These are phyloP conservation scores for Russula sp. DNA, from an alignment of 768 basidiomycete genomes.

Conservation along the genomic window DNA sequence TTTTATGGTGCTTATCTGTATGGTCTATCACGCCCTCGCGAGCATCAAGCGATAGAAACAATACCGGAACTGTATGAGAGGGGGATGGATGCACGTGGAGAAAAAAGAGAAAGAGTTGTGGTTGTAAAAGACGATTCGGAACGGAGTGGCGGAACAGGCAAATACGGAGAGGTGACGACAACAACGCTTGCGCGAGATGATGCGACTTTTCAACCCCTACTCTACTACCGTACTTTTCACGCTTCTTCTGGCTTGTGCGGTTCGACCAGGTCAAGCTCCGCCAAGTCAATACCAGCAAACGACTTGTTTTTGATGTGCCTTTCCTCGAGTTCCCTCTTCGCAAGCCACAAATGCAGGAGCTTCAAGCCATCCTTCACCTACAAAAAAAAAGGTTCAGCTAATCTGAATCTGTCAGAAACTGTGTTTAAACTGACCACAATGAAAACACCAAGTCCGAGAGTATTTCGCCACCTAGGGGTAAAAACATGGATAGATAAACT, in stretches of 20 bases:
- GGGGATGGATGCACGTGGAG: neutral
- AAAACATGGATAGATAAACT: too few relatives aligned
- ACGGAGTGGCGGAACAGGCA: neutral
- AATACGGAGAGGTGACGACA: neutral
- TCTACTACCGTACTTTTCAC: neutral
- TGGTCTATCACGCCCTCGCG: neutral
- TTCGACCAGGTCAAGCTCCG: conserved; percentile 60
- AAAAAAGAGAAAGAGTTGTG: neutral
- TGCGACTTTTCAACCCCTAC: neutral
- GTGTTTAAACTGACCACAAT: conserved; percentile 45
- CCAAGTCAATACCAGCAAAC: conserved; percentile 68
- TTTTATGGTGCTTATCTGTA: neutral
- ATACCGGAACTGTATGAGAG: neutral
- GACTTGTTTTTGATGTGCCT: conserved; percentile 65
- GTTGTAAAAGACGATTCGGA: neutral
- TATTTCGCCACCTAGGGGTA: conserved; percentile 56
- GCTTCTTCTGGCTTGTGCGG: too few relatives aligned
- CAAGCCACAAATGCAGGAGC: conserved; percentile 64
- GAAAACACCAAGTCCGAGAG: conserved; percentile 65
- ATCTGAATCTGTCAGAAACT: neutral
- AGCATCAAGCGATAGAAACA: neutral
- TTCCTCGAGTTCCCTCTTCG: conserved; percentile 68
- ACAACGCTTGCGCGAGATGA: neutral
- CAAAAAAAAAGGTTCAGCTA: neutral
- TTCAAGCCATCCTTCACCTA: conserved; percentile 68